Conservation (phyloP, 177 flowering plant genomes). For the Telopea speciosissima region DNA sequence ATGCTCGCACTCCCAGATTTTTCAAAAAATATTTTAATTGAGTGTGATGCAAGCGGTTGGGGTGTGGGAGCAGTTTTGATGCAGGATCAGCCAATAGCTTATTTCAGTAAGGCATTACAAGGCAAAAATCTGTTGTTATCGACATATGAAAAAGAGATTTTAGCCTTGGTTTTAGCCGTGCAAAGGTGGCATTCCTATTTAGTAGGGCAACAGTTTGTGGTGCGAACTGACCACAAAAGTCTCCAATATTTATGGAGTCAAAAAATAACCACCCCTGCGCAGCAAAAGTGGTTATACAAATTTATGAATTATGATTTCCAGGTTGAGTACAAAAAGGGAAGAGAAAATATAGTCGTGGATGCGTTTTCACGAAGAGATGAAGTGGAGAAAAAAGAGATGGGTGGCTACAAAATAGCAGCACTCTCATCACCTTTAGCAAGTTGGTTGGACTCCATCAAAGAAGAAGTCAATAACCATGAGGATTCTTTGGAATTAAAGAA, state of each 20-base stretch:
- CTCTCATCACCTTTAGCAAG: no score
- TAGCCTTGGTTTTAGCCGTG: background rate
- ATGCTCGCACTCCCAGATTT: background rate
- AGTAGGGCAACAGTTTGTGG: no score
- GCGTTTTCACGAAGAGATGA: no score
- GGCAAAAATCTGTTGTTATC: background rate
- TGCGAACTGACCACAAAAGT: background rate
- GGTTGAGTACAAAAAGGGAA: no score
- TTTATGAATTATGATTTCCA: no score
- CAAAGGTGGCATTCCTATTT: background rate
- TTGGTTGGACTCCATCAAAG: no score
- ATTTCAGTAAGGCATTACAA: background rate
- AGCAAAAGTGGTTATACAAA: background rate
- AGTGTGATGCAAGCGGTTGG: background rate
- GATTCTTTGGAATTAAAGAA: no score
- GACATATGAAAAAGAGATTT: background rate
- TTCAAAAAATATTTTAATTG: no score
- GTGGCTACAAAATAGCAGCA: no score
- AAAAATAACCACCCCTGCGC: background rate
- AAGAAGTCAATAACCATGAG: no score
- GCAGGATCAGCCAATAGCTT: background rate
- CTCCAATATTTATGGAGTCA: background rate
- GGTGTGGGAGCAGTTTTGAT: background rate
- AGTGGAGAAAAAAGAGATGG: no score
- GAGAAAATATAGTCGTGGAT: no score